Evolutionary conservation across 163 green algal species (phyloP), one percentile per base, ranked within the genome.

Genomic region (Chlorella variabilis): DNA sequence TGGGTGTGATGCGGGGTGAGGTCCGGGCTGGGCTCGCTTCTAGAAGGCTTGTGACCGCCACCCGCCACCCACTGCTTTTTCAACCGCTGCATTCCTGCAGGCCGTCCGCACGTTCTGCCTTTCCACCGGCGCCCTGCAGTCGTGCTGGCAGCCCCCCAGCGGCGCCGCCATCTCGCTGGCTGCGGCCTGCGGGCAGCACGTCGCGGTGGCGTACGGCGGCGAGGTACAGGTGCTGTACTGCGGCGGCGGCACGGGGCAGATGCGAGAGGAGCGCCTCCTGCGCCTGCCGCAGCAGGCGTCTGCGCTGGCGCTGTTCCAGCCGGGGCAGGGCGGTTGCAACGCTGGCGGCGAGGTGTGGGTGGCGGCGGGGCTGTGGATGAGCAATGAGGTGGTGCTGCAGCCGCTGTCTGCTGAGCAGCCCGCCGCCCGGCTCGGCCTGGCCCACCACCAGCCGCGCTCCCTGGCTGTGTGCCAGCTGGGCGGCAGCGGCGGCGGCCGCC

Each of bases 301-400:
- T 1, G 65, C 66, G 21, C 36, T 83, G 49, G 38, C 77, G 27
- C 36, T 83, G 65, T 71, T 83, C 23, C 36, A 76, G 65, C 65
- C 70, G 20, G 34, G 38, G 45, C 25, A n/a, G 23, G 17, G 42
- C 36, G 15, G 38, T 41, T 42, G 68, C 31, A 39, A 21, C n/a
- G 18, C 25, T 25, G 68, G 68, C 59, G 29, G n/a, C 59, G 59
- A 27, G 81, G 80, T 91, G 85, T 82, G 87, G 20, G 65, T 90
- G 18, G 89, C 89, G 0, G 56, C 48, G 0, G 61, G 66, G 4
- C 86, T 88, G 76, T 86, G 88, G 31, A 38, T 84, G 13, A 79
- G 9, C 66, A 83, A 83, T n/a, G 25, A 61, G 38, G 65, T 83
- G 27, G 39, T 83, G 48, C 51, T 83, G 66, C 77, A 83, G 77